A percentile compares a stretch with the other conserved stretches of the same genome.
phyloP scores from a whole-genome alignment of 139 green algal genomes.

The Coelastrella sp. region DNA sequence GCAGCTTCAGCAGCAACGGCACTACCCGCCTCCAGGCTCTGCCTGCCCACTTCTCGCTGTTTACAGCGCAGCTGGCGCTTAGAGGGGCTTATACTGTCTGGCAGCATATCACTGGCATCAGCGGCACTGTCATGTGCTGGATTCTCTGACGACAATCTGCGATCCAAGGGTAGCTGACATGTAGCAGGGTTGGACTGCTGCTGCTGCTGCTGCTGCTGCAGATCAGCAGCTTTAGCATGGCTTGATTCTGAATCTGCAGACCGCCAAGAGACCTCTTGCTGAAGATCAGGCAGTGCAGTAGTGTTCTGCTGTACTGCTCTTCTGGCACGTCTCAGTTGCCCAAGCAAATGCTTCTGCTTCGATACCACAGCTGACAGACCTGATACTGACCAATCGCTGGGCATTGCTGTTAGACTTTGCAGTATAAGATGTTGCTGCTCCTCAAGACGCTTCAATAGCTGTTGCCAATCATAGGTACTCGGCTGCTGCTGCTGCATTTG shows the following conservation, averaged over 20 bases:
- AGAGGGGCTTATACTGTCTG: background rate
- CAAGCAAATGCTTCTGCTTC: background rate
- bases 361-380: background rate
- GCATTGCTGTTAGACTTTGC: too few species aligned
- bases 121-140: background rate
- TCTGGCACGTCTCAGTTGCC: background rate
- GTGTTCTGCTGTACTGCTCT: background rate
- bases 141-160: too few species aligned
- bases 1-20: background rate
- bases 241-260: background rate
- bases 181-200: background rate
- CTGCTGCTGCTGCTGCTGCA: background rate
- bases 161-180: too few species aligned
- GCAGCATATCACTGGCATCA: background rate
- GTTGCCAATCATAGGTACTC: background rate
- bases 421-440: constrained; percentile 34
- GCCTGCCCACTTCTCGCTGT: background rate
- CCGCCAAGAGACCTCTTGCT: background rate
- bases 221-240: background rate
- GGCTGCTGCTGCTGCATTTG: background rate
- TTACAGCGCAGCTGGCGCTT: background rate
- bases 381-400: too few species aligned
- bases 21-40: background rate
- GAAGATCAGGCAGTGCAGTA: background rate
- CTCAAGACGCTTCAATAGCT: background rate